Evolutionary conservation across 164 flowering plant genomes (phyloP).

Genomic region (Annona cherimola): DNA sequence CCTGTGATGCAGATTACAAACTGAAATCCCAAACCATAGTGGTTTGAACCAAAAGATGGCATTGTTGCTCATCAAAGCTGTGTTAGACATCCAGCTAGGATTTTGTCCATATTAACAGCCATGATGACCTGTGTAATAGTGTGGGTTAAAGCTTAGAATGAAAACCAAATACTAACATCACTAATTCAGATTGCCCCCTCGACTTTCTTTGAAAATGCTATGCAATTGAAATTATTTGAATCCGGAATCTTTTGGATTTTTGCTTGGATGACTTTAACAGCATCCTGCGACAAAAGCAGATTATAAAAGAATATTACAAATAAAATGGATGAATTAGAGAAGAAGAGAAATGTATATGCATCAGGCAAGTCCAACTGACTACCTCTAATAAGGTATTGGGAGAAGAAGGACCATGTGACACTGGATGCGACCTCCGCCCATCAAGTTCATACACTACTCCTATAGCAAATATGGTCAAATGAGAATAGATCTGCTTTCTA

Average conservation of each 20-base stretch:
- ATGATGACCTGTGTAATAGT: not conserved
- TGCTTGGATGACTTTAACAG: conserved; percentile 69
- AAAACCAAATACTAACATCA: not conserved
- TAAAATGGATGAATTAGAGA: not conserved
- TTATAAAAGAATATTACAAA: not conserved
- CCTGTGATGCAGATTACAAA: no score
- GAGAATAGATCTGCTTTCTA: not conserved
- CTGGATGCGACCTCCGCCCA: conserved; percentile 74
- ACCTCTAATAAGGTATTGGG: conserved; percentile 71
- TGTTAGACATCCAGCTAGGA: not conserved
- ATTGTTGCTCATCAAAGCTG: no score
- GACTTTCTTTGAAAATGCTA: conserved; percentile 68
- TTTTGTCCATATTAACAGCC: not conserved
- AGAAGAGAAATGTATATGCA: not conserved
- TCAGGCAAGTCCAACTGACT: not conserved
- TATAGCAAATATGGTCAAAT: conserved; percentile 9
- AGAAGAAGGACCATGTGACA: conserved; percentile 79
- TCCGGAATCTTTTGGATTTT: conserved; percentile 67
- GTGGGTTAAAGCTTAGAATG: not conserved
- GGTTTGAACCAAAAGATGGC: no score
- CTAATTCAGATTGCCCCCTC: conserved; percentile 7
- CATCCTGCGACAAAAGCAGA: conserved; percentile 50
- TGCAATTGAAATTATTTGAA: conserved; percentile 81
- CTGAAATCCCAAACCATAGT: no score
- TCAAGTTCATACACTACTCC: conserved; percentile 93